Base-by-base conservation (phyloP, 2,329 filamentous ascomycete genomes). In the Capronia epimyces region DNA sequence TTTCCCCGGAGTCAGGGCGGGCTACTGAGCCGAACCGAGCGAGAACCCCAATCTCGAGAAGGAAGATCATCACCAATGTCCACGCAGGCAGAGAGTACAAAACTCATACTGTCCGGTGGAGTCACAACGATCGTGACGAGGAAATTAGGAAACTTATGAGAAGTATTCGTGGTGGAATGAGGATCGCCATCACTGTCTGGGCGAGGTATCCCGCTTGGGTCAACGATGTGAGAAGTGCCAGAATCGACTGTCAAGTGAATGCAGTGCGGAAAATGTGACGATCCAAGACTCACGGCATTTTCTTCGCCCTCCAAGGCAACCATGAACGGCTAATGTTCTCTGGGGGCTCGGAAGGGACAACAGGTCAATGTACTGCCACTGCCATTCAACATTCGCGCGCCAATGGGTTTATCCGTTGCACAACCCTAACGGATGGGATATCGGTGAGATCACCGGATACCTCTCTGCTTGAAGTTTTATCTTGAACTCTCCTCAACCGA, bases 1-100 rank as follows among this genome's bases (percentile, higher is more conserved):
- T 32, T 18, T 48, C 54, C 9, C 21, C 49, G 10, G 39, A 41
- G 4, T 34, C 37, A 13, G 21, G 41, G n/a, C 31, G 21, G 4
- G 3, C 31, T 13, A 29, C 13, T 8, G 43, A 46, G 6, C 21
- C 21, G 9, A 42, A 36, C 34, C 15, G 21, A 25, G 9, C 12
- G 10, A 32, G 18, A 22, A 9, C 1, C 10, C 36, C 24, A 15
- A n/a, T 48, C 13, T 20, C 43, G 25, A 29, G 25, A 12, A 39
- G 31, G 40, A 24, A 27, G 21, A 54, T 57, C 36, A 50, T 54
- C 24, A 57, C 51, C 24, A 57, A 57, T 40, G 37, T 57, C 18
- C 51, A 57, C 25, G 54, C 54, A 24, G 44, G 45, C 15, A 44
- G 41, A 24, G 54, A 54, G 2, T 57, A 46, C 39, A 45, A 50